Conservation (phyloP, 1,284 basidiomycete genomes). For the Trichosporon asahii region DNA sequence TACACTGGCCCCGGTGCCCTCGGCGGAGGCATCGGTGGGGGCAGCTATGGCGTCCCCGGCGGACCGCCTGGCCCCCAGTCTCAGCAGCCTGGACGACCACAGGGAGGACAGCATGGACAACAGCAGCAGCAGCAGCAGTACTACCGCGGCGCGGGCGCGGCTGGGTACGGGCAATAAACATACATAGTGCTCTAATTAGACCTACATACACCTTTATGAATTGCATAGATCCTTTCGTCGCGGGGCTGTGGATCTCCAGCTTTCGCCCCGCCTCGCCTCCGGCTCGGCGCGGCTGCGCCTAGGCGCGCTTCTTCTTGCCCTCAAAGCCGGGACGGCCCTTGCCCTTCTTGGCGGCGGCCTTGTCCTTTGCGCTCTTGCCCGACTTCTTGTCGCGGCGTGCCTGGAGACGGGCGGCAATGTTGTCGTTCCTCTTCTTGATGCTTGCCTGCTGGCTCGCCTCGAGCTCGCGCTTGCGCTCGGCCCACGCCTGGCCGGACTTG, state of each 20-base stretch:
- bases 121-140: not conserved
- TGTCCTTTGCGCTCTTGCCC: slow-evolving; percentile 55
- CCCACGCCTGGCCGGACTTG: slow-evolving; percentile 80
- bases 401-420: slow-evolving; percentile 77
- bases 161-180: slow-evolving; percentile 8
- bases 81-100: not conserved
- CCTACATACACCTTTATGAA: slow-evolving; percentile 11
- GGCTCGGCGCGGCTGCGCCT: not conserved
- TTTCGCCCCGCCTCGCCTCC: not conserved
- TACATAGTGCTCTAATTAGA: slow-evolving; percentile 10
- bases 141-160: slow-evolving; percentile 5
- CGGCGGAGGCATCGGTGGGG: not conserved
- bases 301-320: slow-evolving; percentile 29
- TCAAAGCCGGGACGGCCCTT: slow-evolving; percentile 40
- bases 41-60: slow-evolving; percentile 3
- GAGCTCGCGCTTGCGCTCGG: slow-evolving; percentile 74
- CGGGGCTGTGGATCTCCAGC: not conserved
- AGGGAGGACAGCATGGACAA: not conserved
- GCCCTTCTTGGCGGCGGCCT: slow-evolving; percentile 45
- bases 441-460: slow-evolving; percentile 68
- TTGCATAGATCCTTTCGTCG: slow-evolving; percentile 5
- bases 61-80: not conserved
- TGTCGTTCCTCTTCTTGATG: slow-evolving; percentile 83
- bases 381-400: slow-evolving; percentile 70
- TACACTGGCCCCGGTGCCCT: not conserved